Evolutionary conservation across 1,284 basidiomycete species (phyloP).

Genomic region (Termitomyces sp.): DNA sequence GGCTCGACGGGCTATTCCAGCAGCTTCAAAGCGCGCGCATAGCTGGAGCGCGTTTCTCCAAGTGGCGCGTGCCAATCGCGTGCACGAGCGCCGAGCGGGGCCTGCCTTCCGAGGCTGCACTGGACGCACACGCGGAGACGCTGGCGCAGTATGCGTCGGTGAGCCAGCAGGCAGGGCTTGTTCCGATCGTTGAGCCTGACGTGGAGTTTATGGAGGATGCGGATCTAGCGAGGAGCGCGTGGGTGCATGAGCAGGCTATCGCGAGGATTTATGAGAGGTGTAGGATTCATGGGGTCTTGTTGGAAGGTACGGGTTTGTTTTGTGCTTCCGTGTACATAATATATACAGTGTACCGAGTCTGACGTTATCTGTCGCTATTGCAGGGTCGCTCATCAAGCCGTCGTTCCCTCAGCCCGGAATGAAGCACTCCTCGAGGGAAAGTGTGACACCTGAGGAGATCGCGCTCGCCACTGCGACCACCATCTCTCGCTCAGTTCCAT

Average conservation of each 20-base stretch:
- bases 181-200: slow-evolving; percentile 50
- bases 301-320: slow-evolving; percentile 36
- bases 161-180: slow-evolving; percentile 37
- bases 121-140: slow-evolving; percentile 34
- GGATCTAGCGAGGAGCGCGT: slow-evolving; percentile 38
- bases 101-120: slow-evolving; percentile 12
- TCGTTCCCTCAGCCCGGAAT: slow-evolving; percentile 48
- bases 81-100: slow-evolving; percentile 29
- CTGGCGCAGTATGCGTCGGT: slow-evolving; percentile 36
- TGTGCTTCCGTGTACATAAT: neutral
- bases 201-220: slow-evolving; percentile 47
- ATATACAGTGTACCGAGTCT: neutral
- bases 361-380: neutral
- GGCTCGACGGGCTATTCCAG: slow-evolving; percentile 41
- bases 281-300: slow-evolving; percentile 39
- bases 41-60: slow-evolving; percentile 45
- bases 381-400: slow-evolving; percentile 47
- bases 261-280: slow-evolving; percentile 41
- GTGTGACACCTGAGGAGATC: slow-evolving; percentile 36
- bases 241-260: slow-evolving; percentile 43
- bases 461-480: slow-evolving; percentile 42
- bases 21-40: slow-evolving; percentile 37
- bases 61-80: slow-evolving; percentile 46
- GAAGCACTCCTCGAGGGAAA: slow-evolving; percentile 33
- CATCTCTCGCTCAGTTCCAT: slow-evolving; percentile 41